These are phyloP conservation scores for Hygrocybe punicea DNA, from an alignment of 768 basidiomycete species.

Conservation along the genomic window DNA sequence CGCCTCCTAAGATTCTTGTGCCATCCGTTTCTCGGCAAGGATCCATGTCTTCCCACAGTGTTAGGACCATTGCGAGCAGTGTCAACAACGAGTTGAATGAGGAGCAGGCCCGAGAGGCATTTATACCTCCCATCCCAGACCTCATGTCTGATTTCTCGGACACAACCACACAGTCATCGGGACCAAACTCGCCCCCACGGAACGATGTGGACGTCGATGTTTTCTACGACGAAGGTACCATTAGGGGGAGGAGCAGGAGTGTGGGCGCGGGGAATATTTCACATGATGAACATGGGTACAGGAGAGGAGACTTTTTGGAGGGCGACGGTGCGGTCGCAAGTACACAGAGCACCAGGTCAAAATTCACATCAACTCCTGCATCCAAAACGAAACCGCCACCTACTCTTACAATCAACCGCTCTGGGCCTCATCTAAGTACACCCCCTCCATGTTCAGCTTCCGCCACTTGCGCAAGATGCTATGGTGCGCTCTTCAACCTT, in stretches of 20 bases:
- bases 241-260: slow-evolving; percentile 1
- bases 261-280: slow-evolving; percentile 15
- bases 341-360: slow-evolving; percentile 26
- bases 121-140: slow-evolving; percentile 54
- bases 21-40: not conserved
- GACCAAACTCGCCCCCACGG: slow-evolving; percentile 51
- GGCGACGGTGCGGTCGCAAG: slow-evolving; percentile 28
- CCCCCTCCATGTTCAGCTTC: slow-evolving; percentile 1
- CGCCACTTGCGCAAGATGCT: slow-evolving; percentile 56
- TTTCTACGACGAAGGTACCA: slow-evolving; percentile 19
- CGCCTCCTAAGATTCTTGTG: not conserved
- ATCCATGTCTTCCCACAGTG: not conserved
- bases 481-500: slow-evolving; percentile 53
- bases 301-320: slow-evolving; percentile 25
- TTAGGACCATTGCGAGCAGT: not conserved
- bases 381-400: not conserved
- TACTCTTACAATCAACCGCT: slow-evolving; percentile 1
- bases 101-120: not conserved
- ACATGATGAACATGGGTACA: slow-evolving; percentile 19
- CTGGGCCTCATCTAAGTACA: too few species aligned
- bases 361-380: not conserved
- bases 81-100: not conserved
- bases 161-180: slow-evolving; percentile 49
- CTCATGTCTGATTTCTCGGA: slow-evolving; percentile 61
- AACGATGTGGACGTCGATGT: slow-evolving; percentile 19